These are phyloP conservation scores for Aphanocladium album DNA, from an alignment of 2,329 filamentous ascomycete species.

Conservation along the genomic window DNA sequence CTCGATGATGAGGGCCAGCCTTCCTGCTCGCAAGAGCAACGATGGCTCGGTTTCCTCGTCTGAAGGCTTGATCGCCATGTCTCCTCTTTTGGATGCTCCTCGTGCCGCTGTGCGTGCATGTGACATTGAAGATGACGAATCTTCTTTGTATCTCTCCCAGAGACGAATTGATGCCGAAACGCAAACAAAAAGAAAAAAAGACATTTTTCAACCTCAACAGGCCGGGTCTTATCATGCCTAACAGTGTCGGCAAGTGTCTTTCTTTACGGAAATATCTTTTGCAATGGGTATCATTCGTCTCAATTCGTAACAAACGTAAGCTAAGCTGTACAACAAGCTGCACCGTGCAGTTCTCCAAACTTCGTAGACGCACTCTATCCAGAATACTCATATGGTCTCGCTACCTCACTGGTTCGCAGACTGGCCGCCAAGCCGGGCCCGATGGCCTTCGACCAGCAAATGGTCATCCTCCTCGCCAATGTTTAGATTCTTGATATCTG, in stretches of 20 bases:
- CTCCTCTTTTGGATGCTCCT: slow-evolving; percentile 27
- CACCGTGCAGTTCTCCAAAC: neutral
- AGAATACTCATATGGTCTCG: no score
- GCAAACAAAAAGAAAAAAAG: neutral
- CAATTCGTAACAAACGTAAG: slow-evolving; percentile 2
- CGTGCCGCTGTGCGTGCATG: slow-evolving; percentile 23
- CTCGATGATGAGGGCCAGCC: slow-evolving; percentile 47
- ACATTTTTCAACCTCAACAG: neutral
- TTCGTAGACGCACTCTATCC: neutral
- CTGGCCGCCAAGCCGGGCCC: slow-evolving; percentile 28
- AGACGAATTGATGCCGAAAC: neutral
- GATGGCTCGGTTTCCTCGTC: slow-evolving; percentile 41
- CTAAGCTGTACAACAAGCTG: neutral
- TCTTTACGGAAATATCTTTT: neutral
- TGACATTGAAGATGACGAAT: neutral
- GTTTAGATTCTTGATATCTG: slow-evolving; percentile 12
- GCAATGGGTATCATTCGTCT: slow-evolving; percentile 12
- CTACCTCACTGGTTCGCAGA: neutral
- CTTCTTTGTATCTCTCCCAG: neutral
- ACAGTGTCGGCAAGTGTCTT: neutral
- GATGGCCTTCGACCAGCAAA: slow-evolving; percentile 48
- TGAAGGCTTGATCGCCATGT: slow-evolving; percentile 79
- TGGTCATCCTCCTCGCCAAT: slow-evolving; percentile 30
- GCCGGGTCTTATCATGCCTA: neutral
- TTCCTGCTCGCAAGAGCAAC: slow-evolving; percentile 25